Evolutionary conservation across 257 asterid species (phyloP).

Genomic region (Euphrasia confusa): DNA sequence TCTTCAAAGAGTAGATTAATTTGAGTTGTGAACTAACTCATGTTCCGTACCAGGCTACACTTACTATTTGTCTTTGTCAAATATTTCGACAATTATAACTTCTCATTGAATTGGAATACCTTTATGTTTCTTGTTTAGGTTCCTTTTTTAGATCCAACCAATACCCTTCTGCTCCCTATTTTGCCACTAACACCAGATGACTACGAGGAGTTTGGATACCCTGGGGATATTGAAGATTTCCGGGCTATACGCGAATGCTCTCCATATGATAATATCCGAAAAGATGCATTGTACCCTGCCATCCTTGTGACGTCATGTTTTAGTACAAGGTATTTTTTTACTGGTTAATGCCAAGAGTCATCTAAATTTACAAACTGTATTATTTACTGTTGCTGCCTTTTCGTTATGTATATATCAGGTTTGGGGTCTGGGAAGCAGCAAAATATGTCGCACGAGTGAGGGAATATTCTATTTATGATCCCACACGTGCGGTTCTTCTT

Average conservation of each 20-base stretch:
- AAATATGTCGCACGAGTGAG: constrained; percentile 87
- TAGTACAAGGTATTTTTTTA: constrained; percentile 54
- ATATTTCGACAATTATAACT: constrained; percentile 1
- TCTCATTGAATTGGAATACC: constrained; percentile 35
- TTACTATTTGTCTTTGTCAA: background rate
- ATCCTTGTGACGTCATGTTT: constrained; percentile 70
- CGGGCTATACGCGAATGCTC: constrained; percentile 80
- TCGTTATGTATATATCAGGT: constrained; percentile 42
- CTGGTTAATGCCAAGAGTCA: background rate
- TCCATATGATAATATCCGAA: constrained; percentile 81
- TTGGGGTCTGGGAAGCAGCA: constrained; percentile 97
- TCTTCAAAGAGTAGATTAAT: background rate
- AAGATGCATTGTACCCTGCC: constrained; percentile 59
- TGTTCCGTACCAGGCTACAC: background rate
- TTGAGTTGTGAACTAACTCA: too few relatives aligned
- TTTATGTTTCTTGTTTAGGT: constrained; percentile 39
- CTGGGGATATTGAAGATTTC: constrained; percentile 78
- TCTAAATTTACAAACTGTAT: constrained; percentile 5
- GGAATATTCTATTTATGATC: constrained; percentile 66
- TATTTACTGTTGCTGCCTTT: constrained; percentile 7
- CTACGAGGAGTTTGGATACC: constrained; percentile 95
- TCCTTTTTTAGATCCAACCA: constrained; percentile 83
- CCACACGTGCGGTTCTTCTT: constrained; percentile 67
- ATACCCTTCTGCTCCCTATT: constrained; percentile 73
- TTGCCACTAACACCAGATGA: constrained; percentile 73